Conservation (phyloP, 495 filamentous ascomycete species). For the Trichocladium antarcticum region DNA sequence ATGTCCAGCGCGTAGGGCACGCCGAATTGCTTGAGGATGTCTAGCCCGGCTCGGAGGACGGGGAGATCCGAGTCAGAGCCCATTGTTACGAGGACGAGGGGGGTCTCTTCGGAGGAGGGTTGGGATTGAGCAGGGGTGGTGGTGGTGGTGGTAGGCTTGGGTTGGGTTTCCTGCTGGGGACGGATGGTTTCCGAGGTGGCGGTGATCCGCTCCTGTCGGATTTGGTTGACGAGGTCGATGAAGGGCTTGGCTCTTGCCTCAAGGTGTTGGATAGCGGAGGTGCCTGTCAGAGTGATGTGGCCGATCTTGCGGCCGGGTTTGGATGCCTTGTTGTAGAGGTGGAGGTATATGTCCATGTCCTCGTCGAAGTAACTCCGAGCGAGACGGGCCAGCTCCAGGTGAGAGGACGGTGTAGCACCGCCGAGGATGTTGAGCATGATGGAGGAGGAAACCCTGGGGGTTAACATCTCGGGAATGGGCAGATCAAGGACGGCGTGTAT, state of each 20-base stretch:
- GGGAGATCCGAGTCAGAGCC: constrained; percentile 90
- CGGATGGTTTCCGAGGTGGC: constrained; percentile 17
- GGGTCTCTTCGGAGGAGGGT: constrained; percentile 2
- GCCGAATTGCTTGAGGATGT: constrained; percentile 61
- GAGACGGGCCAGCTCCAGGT: constrained; percentile 51
- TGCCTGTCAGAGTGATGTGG: constrained; percentile 66
- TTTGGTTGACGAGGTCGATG: constrained; percentile 51
- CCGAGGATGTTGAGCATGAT: constrained; percentile 98
- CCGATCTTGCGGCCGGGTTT: constrained; percentile 90
- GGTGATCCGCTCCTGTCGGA: constrained; percentile 46
- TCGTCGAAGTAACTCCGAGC: constrained; percentile 51
- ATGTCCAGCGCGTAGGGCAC: constrained; percentile 71
- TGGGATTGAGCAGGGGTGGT: not conserved
- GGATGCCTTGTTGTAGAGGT: constrained; percentile 87
- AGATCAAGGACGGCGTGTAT: constrained; percentile 75
- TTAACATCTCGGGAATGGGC: constrained; percentile 53
- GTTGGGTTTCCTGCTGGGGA: constrained; percentile 13
- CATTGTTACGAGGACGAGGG: constrained; percentile 79
- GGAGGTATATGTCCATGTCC: constrained; percentile 43
- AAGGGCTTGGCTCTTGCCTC: constrained; percentile 57
- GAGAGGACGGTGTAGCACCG: constrained; percentile 55
- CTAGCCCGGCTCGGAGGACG: constrained; percentile 62
- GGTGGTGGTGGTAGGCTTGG: constrained; percentile 19
- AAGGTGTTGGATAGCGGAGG: constrained; percentile 57
- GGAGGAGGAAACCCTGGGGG: constrained; percentile 47